Conservation (phyloP, 192 early-diverging fungal species). For the Coemansia sp. region DNA sequence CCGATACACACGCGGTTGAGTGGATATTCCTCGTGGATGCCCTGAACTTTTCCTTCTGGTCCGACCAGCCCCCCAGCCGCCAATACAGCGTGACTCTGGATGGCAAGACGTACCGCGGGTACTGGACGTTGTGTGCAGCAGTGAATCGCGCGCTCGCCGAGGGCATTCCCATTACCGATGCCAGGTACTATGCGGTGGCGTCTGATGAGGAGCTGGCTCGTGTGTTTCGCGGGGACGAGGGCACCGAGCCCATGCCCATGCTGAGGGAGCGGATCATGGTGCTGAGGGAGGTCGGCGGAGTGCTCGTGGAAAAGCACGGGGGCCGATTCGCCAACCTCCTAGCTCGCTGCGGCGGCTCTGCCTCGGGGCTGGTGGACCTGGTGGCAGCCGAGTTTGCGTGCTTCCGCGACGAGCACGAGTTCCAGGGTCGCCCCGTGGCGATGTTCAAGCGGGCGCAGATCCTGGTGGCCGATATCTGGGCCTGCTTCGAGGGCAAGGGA, state of each 20-base stretch:
- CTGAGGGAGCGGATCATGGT: constrained; percentile 58
- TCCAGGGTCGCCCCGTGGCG: constrained; percentile 55
- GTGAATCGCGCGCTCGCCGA: constrained; percentile 66
- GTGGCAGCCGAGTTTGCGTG: constrained; percentile 62
- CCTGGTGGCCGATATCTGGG: constrained; percentile 83
- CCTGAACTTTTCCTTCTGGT: constrained; percentile 88
- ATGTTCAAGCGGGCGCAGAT: constrained; percentile 85
- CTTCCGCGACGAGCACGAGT: constrained; percentile 66
- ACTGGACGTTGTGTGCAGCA: constrained; percentile 80
- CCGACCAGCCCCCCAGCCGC: constrained; percentile 45
- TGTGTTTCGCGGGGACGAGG: constrained; percentile 62
- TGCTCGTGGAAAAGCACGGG: constrained; percentile 59
- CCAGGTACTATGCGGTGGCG: constrained; percentile 54
- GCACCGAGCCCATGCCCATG: constrained; percentile 60
- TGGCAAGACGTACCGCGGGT: constrained; percentile 64
- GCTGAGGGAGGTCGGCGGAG: constrained; percentile 68
- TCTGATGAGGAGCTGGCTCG: constrained; percentile 45
- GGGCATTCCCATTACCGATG: constrained; percentile 61
- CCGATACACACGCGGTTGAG: constrained; percentile 58
- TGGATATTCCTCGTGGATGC: constrained; percentile 84
- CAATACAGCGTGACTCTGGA: constrained; percentile 63
- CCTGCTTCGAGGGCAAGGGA: constrained; percentile 71
- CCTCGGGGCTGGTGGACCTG: constrained; percentile 57
- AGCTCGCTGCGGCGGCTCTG: constrained; percentile 51
- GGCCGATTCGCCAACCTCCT: constrained; percentile 66